Base-by-base conservation (phyloP, 1,284 basidiomycete genomes). In the Pseudozyma pruni region DNA sequence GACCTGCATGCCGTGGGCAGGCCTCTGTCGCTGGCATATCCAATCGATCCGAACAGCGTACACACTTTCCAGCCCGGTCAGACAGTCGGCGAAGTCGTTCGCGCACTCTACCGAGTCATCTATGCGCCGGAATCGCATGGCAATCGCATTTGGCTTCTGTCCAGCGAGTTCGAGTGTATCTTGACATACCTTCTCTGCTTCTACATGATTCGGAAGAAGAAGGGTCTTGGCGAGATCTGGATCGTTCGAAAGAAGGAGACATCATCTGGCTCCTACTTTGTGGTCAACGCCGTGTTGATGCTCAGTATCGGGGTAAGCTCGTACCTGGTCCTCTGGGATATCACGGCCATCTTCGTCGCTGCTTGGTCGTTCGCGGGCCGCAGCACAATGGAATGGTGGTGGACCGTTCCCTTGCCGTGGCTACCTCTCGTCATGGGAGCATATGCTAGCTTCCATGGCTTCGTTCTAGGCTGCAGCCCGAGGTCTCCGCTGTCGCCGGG, bases 391-490 rank as follows among this genome's bases (percentile, higher is more conserved):
- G 43, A 31, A 16, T 60, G 50, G 49, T 41, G 35, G 42, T 59
- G 57, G 57, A 31, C 37, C 16, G 33, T 59, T 17, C 57, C 57
- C 0, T 5, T 38, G 1, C 57, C 57, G 9, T 59, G 49, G 43
- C 14, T 5, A 6, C 56, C 56, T 10, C 42, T 58, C 16, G n/a
- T 51, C 14, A 11, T 49, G 25, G 42, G 46, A 7, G 35, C 20
- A 1, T 51, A 33, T 19, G 27, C 32, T 16, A 51, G 56, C 20
- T 23, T 40, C 4, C 47, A 51, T 22, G 56, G 56, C 19, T 58
- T 58, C n/a, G 19, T 51, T 11, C 16, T 58, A 6, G 27, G 39
- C 6, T 58, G 41, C 29, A 58, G 56, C 20, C 56, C 56, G 7
- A 20, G 48, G 5, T 58, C 56, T 16, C 56, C 56, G 1, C 20